phyloP scores from a whole-genome alignment of 257 asterid genomes.

The Marsdenia floribunda region DNA sequence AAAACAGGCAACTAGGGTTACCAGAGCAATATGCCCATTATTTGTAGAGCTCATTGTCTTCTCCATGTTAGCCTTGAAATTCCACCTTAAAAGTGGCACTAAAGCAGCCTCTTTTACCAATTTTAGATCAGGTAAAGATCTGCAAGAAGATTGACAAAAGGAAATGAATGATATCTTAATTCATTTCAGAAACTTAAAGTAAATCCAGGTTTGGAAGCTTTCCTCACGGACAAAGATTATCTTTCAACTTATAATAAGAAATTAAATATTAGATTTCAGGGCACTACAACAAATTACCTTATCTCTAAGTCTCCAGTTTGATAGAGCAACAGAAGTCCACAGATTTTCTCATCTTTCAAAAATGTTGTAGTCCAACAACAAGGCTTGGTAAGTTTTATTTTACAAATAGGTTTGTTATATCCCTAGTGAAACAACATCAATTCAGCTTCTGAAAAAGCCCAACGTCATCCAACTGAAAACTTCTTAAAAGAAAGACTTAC shows the following conservation, averaged over 20 bases:
- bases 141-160: slow-evolving; percentile 31
- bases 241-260: not conserved
- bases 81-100: slow-evolving; percentile 68
- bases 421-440: slow-evolving; percentile 44
- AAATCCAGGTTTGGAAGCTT: not conserved
- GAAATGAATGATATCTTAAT: slow-evolving; percentile 4
- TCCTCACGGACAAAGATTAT: not conserved
- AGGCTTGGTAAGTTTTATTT: slow-evolving; percentile 67
- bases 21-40: slow-evolving; percentile 64
- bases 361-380: slow-evolving; percentile 70
- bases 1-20: slow-evolving; percentile 27
- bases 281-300: slow-evolving; percentile 41
- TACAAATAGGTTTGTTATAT: slow-evolving; percentile 47
- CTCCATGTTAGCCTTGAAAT: slow-evolving; percentile 67
- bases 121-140: slow-evolving; percentile 82
- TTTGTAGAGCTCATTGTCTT: slow-evolving; percentile 52
- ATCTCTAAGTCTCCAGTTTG: slow-evolving; percentile 76
- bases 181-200: not conserved
- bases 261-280: not conserved
- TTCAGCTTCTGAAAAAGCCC: slow-evolving; percentile 20
- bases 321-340: slow-evolving; percentile 61
- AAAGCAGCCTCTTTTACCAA: slow-evolving; percentile 63
- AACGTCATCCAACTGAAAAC: slow-evolving; percentile 13
- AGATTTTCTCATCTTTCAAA: slow-evolving; percentile 38
- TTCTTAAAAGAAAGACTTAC: slow-evolving; percentile 33